Conservation (phyloP, 2,329 filamentous ascomycete species). For the Apiospora malaysiana region DNA sequence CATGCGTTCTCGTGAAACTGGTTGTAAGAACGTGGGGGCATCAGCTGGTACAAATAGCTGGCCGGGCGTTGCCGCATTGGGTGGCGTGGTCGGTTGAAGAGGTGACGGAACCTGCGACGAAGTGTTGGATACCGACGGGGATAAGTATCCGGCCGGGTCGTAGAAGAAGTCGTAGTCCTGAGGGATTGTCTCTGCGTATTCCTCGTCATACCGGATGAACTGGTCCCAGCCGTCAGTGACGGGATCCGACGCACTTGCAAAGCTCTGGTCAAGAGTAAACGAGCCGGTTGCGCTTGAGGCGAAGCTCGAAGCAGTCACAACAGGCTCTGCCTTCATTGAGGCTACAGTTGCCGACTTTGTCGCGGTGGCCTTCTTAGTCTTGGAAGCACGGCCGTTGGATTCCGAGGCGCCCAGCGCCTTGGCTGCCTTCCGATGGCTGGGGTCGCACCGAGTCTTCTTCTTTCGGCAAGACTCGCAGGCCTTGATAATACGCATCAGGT, state of each 20-base stretch:
- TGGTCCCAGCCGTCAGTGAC: constrained; percentile 50
- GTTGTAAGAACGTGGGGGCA: constrained; percentile 22
- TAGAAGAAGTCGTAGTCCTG: constrained; percentile 53
- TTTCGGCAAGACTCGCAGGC: constrained; percentile 67
- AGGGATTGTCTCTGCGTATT: constrained; percentile 37
- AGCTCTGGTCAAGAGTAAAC: constrained; percentile 29
- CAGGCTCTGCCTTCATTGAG: constrained; percentile 23
- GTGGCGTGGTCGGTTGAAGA: constrained; percentile 28
- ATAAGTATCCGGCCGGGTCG: constrained; percentile 49
- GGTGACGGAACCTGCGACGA: constrained; percentile 25
- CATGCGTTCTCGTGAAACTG: constrained; percentile 22
- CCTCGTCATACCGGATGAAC: constrained; percentile 51
- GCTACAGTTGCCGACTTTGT: constrained; percentile 31
- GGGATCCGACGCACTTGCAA: constrained; percentile 29
- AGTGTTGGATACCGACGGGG: constrained; percentile 38
- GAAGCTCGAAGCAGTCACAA: constrained; percentile 26
- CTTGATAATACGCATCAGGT: constrained; percentile 71
- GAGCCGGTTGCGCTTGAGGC: constrained; percentile 28
- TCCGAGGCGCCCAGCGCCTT: constrained; percentile 40
- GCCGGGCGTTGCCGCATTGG: constrained; percentile 37
- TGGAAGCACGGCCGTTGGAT: constrained; percentile 42
- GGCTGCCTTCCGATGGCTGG: constrained; percentile 60
- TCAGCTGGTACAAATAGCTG: constrained; percentile 40
- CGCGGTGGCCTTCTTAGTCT: constrained; percentile 42
- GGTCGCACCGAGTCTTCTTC: constrained; percentile 70